Conservation (phyloP, 129 eudicot genomes). For the Pittosporum tobira region DNA sequence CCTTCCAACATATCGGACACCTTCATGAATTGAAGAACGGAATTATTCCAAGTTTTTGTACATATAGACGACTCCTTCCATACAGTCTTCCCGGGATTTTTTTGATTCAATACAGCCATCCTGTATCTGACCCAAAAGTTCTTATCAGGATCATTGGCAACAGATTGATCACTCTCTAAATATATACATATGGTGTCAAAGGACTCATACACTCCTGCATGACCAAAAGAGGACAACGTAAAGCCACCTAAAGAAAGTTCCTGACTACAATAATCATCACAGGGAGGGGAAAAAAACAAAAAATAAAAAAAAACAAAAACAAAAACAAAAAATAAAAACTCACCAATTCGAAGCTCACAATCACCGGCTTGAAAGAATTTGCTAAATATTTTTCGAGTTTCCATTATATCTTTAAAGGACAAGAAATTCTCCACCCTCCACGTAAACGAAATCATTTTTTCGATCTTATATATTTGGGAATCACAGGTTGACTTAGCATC, state of each 20-base stretch:
- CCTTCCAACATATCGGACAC: conserved; percentile 92
- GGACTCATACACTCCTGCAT: conserved; percentile 92
- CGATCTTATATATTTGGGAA: conserved; percentile 28
- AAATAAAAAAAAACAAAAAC: not conserved
- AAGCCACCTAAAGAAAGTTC: conserved; percentile 1
- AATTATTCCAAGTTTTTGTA: conserved; percentile 96
- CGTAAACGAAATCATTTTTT: conserved; percentile 77
- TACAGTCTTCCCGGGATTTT: conserved; percentile 79
- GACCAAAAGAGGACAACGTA: conserved; percentile 18
- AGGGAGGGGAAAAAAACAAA: not conserved
- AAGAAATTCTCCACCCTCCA: conserved; percentile 97
- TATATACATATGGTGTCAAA: conserved; percentile 98
- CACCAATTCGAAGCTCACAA: conserved; percentile 96
- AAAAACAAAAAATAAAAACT: too few relatives aligned
- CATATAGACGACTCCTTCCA: conserved; percentile 98
- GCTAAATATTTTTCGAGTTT: conserved; percentile 93
- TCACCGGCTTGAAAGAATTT: conserved; percentile 98
- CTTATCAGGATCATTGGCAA: conserved; percentile 82
- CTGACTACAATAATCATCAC: conserved; percentile 2
- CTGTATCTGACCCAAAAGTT: conserved; percentile 97
- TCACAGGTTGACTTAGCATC: conserved; percentile 42
- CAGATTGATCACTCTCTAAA: conserved; percentile 92
- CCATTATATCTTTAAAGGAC: conserved; percentile 98
- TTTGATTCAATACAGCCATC: conserved; percentile 90
- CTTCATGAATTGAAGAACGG: conserved; percentile 98